Evolutionary conservation across 176 grass and related monocot genomes (phyloP), one percentile per base, ranked within the genome.

Genomic region (Triticum urartu): DNA sequence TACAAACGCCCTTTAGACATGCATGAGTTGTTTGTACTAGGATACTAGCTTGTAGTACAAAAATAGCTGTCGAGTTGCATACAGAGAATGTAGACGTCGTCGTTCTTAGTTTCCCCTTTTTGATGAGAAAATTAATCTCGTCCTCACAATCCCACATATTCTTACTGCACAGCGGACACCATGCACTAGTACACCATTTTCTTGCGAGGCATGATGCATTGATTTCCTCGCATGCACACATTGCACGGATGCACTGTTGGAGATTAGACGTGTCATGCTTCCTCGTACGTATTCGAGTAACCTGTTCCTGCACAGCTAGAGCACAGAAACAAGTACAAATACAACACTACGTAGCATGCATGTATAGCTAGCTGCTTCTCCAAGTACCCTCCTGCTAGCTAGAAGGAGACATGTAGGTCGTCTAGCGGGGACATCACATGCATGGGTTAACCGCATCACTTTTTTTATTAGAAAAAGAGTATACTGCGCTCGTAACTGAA

Each of bases 271-370:
- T 20, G 7, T 15, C 28, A 54, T 11, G 26, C 2, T 64, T 77
- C 75, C 84, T 86, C 65, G 68, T 74, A 87, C 65, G 68, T 74
- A 87, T 87, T 63, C 54, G 5, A 78, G 43, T 52, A 75, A 30
- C 43, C 72, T 66, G 43, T 30, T 34, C 62, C 50, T 42, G 5
- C 45, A 63, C 25, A 71, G 43, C 11, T 47, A 47, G 9, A 47
- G 9, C 45, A 45, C 22, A 71, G 6, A 60, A 72, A 40, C 70
- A 17, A 78, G 7, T 6, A 4, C 54, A 17, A 3, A 10, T 80
- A 17, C 38, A 72, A 36, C 10, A 68, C 17, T 3, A 21, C 56
- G 56, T 59, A 59, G 18, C 56, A 59, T 59, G 56, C 32, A 17
- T 68, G 30, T 8, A 34, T 68, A 68, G 14, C 65, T 33, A 68